A percentile compares a stretch with the other conserved stretches of the same genome.
Evolutionary conservation across 2,329 filamentous ascomycete species (phyloP).

Genomic region (Cladosporium halotolerans): DNA sequence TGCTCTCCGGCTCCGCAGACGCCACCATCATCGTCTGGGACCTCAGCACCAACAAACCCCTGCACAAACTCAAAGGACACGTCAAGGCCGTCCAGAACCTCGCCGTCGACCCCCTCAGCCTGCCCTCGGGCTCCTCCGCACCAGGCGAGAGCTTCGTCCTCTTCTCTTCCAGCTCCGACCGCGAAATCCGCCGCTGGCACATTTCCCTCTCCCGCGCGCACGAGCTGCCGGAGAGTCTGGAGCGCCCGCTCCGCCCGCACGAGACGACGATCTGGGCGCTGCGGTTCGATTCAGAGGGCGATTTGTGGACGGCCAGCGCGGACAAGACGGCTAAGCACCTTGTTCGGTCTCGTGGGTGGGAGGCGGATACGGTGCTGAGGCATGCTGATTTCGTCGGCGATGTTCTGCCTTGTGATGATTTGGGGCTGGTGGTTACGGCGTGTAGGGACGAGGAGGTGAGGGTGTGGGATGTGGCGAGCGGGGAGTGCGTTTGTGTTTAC

Average conservation of each 20-base stretch:
- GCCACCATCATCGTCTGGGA: conserved; percentile 68
- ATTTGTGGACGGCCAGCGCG: conserved; percentile 88
- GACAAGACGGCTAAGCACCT: conserved; percentile 84
- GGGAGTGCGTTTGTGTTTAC: conserved; percentile 28
- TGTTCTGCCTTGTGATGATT: conserved; percentile 58
- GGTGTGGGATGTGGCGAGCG: conserved; percentile 62
- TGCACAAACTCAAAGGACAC: conserved; percentile 75
- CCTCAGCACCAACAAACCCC: conserved; percentile 55
- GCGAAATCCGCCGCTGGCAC: conserved; percentile 67
- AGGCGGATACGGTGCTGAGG: conserved; percentile 61
- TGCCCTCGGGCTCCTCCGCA: conserved; percentile 9
- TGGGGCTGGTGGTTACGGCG: conserved; percentile 76
- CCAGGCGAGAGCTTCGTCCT: conserved; percentile 48
- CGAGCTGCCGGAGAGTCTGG: conserved; percentile 44
- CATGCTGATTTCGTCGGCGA: conserved; percentile 91
- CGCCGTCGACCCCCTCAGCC: conserved; percentile 63
- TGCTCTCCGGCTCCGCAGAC: conserved; percentile 44
- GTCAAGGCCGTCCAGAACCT: conserved; percentile 74
- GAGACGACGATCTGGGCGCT: conserved; percentile 86
- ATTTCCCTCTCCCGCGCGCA: conserved; percentile 49
- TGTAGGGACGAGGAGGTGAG: conserved; percentile 89
- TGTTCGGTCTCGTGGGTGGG: conserved; percentile 61
- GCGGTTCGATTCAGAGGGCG: conserved; percentile 58
- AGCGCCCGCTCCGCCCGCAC: conserved; percentile 64
- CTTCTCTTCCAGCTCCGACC: conserved; percentile 63